Base-by-base conservation (phyloP, 2,329 filamentous ascomycete species). In the Myriangium duriaei region DNA sequence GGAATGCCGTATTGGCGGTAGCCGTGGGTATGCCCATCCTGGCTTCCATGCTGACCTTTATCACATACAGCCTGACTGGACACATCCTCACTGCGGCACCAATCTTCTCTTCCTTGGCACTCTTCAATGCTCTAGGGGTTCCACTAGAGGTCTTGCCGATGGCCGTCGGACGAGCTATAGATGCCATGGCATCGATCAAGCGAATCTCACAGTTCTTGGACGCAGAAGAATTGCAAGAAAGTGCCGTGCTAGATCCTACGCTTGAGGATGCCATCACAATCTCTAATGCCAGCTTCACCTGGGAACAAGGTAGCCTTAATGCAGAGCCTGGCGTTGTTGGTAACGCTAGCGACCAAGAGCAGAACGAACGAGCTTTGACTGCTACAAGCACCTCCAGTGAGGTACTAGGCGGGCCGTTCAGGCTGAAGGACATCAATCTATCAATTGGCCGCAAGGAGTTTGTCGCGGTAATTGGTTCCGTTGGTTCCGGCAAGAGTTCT, bases 31-130 rank as follows among this genome's bases (percentile, higher is more conserved):
- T 92, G 51, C 86, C 87, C 7, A 79, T 88, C 35, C 93, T 94
- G 49, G 84, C 86, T 0, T 88, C 85, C 1, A 92, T 94, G 83
- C 58, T 94, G 14, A 74, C 85, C 0, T 94, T 94, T 56, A 85
- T 94, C 57, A 86, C 81, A 0, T 74, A 69, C 45, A 67, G 68
- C 1, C 56, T 74, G 18, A 63, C 69, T 2, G 65, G 79, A 41
- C 79, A 86, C 47, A 57, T 59, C 19, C 68, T 94, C 15, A 65
- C 72, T 1, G 76, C 87, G 0, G 81, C 84, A 0, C 65, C 76
- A 18, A 72, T 94, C 30, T 94, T 95, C 61, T 93, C 86, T 0
- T 94, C 86, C 0, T 68, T 94, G 5, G 86, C 86, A 1, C 62
- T 94, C 7, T 94, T 94, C 68, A 94, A 94, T 56, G 76, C 79